Conservation (phyloP, 1,139 yeast genomes). For the Saccharomyces uvarum region DNA sequence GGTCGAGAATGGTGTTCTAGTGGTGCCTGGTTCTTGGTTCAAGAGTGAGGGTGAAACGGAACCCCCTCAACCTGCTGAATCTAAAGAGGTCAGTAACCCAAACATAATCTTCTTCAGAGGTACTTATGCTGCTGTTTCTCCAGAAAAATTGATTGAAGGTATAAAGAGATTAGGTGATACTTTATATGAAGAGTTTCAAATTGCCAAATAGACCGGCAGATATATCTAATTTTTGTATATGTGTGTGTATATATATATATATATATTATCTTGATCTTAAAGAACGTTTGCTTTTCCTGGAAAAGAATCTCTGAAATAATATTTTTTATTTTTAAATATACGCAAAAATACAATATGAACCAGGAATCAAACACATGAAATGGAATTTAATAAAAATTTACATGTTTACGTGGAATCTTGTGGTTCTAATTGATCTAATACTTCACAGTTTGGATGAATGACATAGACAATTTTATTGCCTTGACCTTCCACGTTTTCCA, state of each 20-base stretch:
- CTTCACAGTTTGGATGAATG: slow-evolving; percentile 84
- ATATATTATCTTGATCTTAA: not conserved
- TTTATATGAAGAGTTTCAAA: slow-evolving; percentile 37
- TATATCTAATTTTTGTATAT: not conserved
- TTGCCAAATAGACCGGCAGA: slow-evolving; percentile 4
- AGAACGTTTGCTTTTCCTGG: not conserved
- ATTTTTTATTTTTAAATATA: not conserved
- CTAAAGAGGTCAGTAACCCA: slow-evolving; percentile 33
- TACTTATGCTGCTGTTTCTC: slow-evolving; percentile 62
- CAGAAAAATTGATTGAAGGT: slow-evolving; percentile 47
- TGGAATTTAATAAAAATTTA: not conserved
- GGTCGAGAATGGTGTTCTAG: slow-evolving; percentile 43
- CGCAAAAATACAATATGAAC: not conserved
- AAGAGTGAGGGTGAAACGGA: slow-evolving; percentile 37
- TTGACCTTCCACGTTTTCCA: slow-evolving; percentile 24
- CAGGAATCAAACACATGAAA: not conserved
- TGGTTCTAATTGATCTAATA: slow-evolving; percentile 40
- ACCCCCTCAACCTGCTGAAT: slow-evolving; percentile 48
- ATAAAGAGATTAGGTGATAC: slow-evolving; percentile 52
- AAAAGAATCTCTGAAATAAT: not conserved
- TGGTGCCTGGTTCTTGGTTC: slow-evolving; percentile 62
- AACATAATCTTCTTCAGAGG: slow-evolving; percentile 53
- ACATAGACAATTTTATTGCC: slow-evolving; percentile 48
- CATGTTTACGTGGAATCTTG: slow-evolving; percentile 5
- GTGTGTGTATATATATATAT: not conserved